Conservation (phyloP, 1,284 basidiomycete genomes). For the Cutaneotrichosporon arboriforme region DNA sequence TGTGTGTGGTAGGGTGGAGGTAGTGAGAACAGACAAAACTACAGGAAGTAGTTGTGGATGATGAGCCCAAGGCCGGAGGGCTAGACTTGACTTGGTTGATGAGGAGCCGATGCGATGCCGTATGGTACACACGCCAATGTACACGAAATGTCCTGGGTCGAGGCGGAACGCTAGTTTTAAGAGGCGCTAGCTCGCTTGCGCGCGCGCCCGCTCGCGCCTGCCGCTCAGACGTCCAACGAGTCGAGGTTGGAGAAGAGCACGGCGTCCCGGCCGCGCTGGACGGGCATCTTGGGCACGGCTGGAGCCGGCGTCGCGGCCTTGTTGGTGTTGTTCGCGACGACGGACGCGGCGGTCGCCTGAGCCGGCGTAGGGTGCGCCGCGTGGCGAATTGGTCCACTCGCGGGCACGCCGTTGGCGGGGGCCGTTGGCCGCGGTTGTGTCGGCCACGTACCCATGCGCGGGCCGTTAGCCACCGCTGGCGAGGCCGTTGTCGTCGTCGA, state of each 20-base stretch:
- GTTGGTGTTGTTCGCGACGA: not conserved
- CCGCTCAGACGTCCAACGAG: slow-evolving; percentile 18
- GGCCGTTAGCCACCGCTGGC: not conserved
- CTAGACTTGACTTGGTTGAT: too few species aligned
- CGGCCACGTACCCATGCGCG: slow-evolving; percentile 28
- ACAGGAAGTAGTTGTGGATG: not conserved
- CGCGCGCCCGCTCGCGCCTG: too few species aligned
- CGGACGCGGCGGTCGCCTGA: too few species aligned
- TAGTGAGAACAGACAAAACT: not conserved
- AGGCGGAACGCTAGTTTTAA: too few species aligned
- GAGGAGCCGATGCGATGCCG: not conserved
- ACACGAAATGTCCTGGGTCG: not conserved
- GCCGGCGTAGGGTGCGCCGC: too few species aligned
- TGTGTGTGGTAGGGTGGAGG: not conserved
- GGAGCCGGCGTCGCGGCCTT: slow-evolving; percentile 5
- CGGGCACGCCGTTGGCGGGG: not conserved
- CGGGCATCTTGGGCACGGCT: slow-evolving; percentile 15
- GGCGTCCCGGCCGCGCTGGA: slow-evolving; percentile 38
- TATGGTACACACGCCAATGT: not conserved
- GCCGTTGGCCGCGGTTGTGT: slow-evolving; percentile 2
- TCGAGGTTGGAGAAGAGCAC: slow-evolving; percentile 35
- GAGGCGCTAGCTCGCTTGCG: too few species aligned
- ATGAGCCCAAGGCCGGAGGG: too few species aligned
- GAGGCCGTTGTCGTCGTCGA: not conserved
- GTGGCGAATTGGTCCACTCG: too few species aligned